These are phyloP conservation scores for Penicillium atrosanguineum DNA, from an alignment of 495 filamentous ascomycete species.

Conservation along the genomic window DNA sequence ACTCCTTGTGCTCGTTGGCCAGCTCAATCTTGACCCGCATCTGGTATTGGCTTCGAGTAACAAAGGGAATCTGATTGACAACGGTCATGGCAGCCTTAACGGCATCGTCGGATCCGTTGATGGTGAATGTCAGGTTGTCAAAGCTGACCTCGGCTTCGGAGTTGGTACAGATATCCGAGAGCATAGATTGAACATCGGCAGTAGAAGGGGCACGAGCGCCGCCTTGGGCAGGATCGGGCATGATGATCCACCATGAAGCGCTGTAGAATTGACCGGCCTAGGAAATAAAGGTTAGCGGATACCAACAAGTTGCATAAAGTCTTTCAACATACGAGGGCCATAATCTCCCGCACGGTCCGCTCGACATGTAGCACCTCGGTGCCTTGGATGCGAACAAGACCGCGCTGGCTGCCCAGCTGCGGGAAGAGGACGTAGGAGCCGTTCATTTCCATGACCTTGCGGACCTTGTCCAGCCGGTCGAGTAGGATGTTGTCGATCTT, in stretches of 20 bases:
- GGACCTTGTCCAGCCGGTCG: conserved; percentile 88
- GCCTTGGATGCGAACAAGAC: conserved; percentile 82
- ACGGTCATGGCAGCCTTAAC: conserved; percentile 92
- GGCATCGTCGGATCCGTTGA: conserved; percentile 92
- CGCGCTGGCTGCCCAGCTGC: conserved; percentile 73
- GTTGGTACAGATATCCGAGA: conserved; percentile 93
- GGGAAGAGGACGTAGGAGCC: conserved; percentile 92
- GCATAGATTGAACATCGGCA: conserved; percentile 79
- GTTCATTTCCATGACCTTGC: conserved; percentile 96
- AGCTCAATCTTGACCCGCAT: conserved; percentile 98
- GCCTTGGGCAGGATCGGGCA: conserved; percentile 63
- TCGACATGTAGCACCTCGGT: conserved; percentile 90
- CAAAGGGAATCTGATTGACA: conserved; percentile 87
- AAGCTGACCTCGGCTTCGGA: conserved; percentile 93
- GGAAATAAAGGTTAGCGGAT: conserved; percentile 24
- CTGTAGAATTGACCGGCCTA: conserved; percentile 97
- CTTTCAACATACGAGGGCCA: conserved; percentile 68
- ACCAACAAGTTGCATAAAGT: background rate
- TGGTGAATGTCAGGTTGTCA: conserved; percentile 87
- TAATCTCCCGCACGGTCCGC: conserved; percentile 89
- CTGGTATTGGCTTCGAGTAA: conserved; percentile 80
- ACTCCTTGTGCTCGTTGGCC: conserved; percentile 98
- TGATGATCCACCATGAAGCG: conserved; percentile 91
- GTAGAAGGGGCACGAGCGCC: conserved; percentile 64
- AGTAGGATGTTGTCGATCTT: conserved; percentile 95